Base-by-base conservation (phyloP, 176 grass and related monocot species). In the Triticum urartu region DNA sequence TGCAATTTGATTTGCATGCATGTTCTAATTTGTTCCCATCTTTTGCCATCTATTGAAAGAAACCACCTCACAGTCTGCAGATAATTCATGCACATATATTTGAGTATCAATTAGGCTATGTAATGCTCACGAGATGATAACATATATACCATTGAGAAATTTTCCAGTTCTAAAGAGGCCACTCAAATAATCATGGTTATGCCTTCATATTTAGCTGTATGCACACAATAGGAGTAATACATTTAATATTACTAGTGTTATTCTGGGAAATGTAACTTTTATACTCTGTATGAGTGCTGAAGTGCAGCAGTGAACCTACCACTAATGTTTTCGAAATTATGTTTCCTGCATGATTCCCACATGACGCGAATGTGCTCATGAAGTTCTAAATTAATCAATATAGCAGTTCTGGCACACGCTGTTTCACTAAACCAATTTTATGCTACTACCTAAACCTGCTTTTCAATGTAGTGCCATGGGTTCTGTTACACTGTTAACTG, bases 381-480 rank as follows among this genome's bases (percentile, higher is more conserved):
- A 84, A 45, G 34, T 68, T 76, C 47, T 77, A 40, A 79, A 65
- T 38, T 67, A 34, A 42, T 59, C 64, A 34, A 76, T 87, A 79
- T 72, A 32, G 52, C 77, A 56, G 47, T 75, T 64, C 35, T 67
- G 24, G 65, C 43, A 52, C 79, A 39, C 32, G 38, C 77, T 52
- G 21, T 58, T 59, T 71, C 36, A 28, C 70, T 64, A 56, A 34
- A 50, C 71, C 48, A 79, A 80, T 85, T 56, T 75, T 35, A 79
- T 14, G n/a, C 4, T 60, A 75, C 30, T 88, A 72, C 73, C 64
- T 87, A 1, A 42, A 85, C 39, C 7, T 40, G 65, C 83, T 73
- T 93, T 89, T 86, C 13, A 71, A 79, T 91, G 45, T 81, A 99
- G 97, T 92, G 94, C 92, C 75, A 94, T 99, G 94, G 90, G 97